Percentiles rank a stretch among this genome's conserved stretches.
These are phyloP conservation scores for Solanum okadae DNA, from an alignment of 257 asterid genomes.

Conservation along the genomic window DNA sequence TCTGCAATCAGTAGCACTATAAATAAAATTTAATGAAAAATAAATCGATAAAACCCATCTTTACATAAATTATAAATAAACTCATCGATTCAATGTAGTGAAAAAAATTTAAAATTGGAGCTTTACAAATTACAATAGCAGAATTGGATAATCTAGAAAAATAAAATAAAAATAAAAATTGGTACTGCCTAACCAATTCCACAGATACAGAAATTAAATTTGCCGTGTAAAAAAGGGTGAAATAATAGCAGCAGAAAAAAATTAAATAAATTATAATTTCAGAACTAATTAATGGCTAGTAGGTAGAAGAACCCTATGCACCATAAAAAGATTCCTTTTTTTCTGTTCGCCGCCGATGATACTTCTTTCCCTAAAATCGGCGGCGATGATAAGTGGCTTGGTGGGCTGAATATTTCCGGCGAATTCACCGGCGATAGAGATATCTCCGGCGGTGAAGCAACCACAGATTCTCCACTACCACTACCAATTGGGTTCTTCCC, in stretches of 20 bases:
- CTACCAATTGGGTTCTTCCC: constrained; percentile 46
- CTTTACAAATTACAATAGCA: constrained; percentile 32
- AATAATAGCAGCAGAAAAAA: neutral
- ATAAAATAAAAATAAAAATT: neutral
- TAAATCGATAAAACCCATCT: neutral
- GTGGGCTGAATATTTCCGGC: constrained; percentile 26
- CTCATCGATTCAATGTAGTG: neutral
- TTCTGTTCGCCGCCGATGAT: constrained; percentile 13
- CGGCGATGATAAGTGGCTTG: constrained; percentile 49
- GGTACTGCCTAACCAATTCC: constrained; percentile 1
- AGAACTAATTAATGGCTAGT: constrained; percentile 19
- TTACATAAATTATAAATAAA: neutral
- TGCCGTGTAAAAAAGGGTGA: constrained; percentile 18
- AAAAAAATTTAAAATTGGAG: neutral
- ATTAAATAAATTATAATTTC: neutral
- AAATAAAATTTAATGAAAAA: neutral
- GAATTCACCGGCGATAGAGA: constrained; percentile 37
- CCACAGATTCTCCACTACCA: constrained; percentile 25
- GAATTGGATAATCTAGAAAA: constrained; percentile 11
- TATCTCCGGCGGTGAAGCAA: constrained; percentile 52
- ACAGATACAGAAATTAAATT: constrained; percentile 13
- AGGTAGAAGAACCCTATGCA: constrained; percentile 34
- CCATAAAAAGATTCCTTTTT: constrained; percentile 24
- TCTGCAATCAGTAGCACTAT: neutral
- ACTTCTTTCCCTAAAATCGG: constrained; percentile 29